Evolutionary conservation across 192 early-diverging fungal species (phyloP).

Genomic region (Rhizoclosmatium globosum): DNA sequence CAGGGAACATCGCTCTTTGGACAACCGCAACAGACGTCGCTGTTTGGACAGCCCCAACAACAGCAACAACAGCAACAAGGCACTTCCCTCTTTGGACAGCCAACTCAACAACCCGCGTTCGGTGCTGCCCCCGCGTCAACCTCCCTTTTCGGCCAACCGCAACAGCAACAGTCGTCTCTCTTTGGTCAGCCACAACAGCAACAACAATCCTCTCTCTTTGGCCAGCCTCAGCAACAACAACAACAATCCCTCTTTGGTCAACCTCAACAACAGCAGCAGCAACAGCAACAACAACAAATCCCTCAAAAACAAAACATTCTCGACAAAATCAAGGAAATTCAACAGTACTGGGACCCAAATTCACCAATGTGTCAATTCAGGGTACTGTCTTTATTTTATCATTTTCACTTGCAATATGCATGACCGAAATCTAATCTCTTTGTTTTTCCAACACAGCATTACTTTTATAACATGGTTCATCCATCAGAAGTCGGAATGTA

Average conservation of each 20-base stretch:
- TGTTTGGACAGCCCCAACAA: too few species aligned
- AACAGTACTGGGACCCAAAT: constrained; percentile 80
- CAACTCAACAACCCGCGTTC: not conserved
- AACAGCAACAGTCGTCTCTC: not conserved
- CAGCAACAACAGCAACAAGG: not conserved
- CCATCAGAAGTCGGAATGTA: constrained; percentile 85
- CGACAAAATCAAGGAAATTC: constrained; percentile 70
- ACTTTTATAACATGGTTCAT: constrained; percentile 95
- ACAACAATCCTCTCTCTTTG: not conserved
- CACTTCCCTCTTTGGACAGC: not conserved
- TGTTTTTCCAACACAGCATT: constrained; percentile 64
- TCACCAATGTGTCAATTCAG: constrained; percentile 83
- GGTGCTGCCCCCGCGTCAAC: too few species aligned
- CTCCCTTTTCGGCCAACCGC: too few species aligned
- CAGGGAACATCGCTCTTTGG: too few species aligned
- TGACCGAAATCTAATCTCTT: not conserved
- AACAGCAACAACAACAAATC: constrained; percentile 43
- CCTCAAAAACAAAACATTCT: constrained; percentile 52
- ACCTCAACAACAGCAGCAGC: constrained; percentile 38
- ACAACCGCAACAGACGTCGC: too few species aligned
- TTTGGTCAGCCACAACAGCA: not conserved
- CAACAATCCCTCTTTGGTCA: not conserved
- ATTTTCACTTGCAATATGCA: not conserved
- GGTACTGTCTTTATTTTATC: constrained; percentile 43
- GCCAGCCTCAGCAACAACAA: not conserved